Evolutionary conservation across 1,139 yeast species (phyloP).

Genomic region (Protomyces gravidus): DNA sequence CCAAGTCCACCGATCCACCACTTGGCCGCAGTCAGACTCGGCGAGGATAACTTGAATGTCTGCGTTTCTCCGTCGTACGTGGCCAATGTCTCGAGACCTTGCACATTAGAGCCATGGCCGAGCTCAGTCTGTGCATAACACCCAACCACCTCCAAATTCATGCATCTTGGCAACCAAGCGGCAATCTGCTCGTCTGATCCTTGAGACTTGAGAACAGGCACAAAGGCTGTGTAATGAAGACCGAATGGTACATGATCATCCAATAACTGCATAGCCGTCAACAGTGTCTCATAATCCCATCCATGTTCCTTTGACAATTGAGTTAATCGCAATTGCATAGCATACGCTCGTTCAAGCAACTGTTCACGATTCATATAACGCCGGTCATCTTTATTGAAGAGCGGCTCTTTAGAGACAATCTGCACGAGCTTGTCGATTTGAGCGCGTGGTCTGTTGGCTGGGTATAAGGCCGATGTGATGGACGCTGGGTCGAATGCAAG

Average conservation of each 20-base stretch:
- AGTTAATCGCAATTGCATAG: constrained; percentile 15
- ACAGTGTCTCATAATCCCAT: constrained; percentile 16
- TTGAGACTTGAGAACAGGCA: constrained; percentile 18
- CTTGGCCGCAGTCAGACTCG: constrained; percentile 85
- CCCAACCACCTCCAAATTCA: constrained; percentile 44
- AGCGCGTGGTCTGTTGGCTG: constrained; percentile 1
- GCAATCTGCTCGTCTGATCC: constrained; percentile 23
- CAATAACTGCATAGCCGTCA: constrained; percentile 1
- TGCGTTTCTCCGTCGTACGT: constrained; percentile 63
- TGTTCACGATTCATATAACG: constrained; percentile 16
- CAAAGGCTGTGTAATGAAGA: constrained; percentile 16
- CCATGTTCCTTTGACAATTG: constrained; percentile 6
- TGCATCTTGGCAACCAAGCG: constrained; percentile 9
- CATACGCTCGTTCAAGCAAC: constrained; percentile 18
- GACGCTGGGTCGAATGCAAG: constrained; percentile 4
- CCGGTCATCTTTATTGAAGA: constrained; percentile 16
- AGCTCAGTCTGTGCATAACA: constrained; percentile 94
- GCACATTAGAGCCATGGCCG: constrained; percentile 92
- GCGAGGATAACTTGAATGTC: constrained; percentile 73
- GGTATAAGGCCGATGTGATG: constrained; percentile 9
- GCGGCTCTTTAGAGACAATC: constrained; percentile 9
- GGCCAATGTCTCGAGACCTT: constrained; percentile 86
- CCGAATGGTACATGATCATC: constrained; percentile 26
- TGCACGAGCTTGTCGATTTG: constrained; percentile 7
- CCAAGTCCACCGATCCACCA: constrained; percentile 99